A percentile compares a stretch with the other conserved stretches of the same genome.
Evolutionary conservation across 805 yeast species (phyloP).

Genomic region (Candida anglica): DNA sequence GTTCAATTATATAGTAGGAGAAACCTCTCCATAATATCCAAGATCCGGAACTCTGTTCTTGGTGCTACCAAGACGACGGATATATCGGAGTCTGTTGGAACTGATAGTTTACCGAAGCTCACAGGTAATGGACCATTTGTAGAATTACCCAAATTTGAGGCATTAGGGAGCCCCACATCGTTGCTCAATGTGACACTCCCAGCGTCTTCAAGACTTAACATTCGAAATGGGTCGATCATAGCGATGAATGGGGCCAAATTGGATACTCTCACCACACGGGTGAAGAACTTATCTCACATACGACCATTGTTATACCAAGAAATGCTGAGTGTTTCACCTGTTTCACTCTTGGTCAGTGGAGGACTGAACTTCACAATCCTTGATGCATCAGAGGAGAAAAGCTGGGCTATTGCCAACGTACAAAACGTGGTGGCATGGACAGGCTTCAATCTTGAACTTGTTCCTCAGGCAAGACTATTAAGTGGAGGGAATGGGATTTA

Average conservation of each 20-base stretch:
- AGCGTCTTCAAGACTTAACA: slow-evolving; percentile 32
- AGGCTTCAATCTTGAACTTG: slow-evolving; percentile 31
- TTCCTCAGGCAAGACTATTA: slow-evolving; percentile 11
- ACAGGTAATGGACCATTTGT: slow-evolving; percentile 46
- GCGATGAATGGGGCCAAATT: slow-evolving; percentile 45
- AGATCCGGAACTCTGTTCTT: slow-evolving; percentile 1
- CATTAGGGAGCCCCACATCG: slow-evolving; percentile 35
- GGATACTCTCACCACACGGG: slow-evolving; percentile 14
- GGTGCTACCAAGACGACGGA: slow-evolving; percentile 1
- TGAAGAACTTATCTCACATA: slow-evolving; percentile 1
- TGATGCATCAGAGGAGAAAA: slow-evolving; percentile 30
- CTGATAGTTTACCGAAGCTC: slow-evolving; percentile 21
- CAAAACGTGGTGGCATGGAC: slow-evolving; percentile 45
- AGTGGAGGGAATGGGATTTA: not conserved
- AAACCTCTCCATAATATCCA: slow-evolving; percentile 1
- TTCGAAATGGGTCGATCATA: slow-evolving; percentile 34
- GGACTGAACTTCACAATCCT: slow-evolving; percentile 35
- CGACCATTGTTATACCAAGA: slow-evolving; percentile 4
- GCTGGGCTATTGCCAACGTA: slow-evolving; percentile 39
- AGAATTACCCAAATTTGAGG: slow-evolving; percentile 38
- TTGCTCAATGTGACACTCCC: slow-evolving; percentile 44
- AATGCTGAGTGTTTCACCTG: slow-evolving; percentile 9
- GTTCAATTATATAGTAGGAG: too few species aligned
- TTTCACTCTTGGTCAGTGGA: slow-evolving; percentile 26
- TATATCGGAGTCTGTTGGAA: not conserved